phyloP scores from a whole-genome alignment of 2,329 filamentous ascomycete species.

The Tolypocladium pustulatum region DNA sequence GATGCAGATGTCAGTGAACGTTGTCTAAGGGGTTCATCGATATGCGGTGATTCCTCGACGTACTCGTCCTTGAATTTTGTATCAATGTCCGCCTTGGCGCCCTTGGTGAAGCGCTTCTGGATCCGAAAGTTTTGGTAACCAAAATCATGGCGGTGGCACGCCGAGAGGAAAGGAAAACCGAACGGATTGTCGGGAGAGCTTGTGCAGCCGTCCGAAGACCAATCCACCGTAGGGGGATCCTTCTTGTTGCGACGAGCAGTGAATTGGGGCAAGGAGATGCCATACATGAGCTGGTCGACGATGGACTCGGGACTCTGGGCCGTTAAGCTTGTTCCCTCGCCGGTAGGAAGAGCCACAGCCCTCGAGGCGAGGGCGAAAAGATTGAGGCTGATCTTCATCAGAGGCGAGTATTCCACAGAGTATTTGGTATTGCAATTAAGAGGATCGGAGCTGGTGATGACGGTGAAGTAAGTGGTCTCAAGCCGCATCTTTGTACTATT shows the following conservation, averaged over 20 bases:
- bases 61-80: conserved; percentile 36
- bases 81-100: conserved; percentile 33
- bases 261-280: conserved; percentile 29
- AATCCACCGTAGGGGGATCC: conserved; percentile 27
- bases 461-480: no score
- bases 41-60: conserved; percentile 5
- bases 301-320: conserved; percentile 15
- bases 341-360: conserved; percentile 12
- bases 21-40: not conserved
- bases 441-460: no score
- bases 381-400: conserved; percentile 20
- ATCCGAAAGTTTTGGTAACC: conserved; percentile 42
- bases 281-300: conserved; percentile 38
- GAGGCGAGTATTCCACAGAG: not conserved
- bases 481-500: not conserved
- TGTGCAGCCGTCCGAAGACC: conserved; percentile 32
- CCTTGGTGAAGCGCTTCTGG: conserved; percentile 34
- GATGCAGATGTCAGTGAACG: not conserved
- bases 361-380: conserved; percentile 13
- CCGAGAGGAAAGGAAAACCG: conserved; percentile 30
- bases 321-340: conserved; percentile 2
- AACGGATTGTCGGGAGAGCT: conserved; percentile 31
- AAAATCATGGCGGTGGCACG: conserved; percentile 46
- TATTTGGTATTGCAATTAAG: no score
- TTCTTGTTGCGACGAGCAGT: conserved; percentile 24